Base-by-base conservation (phyloP, 208 protist genomes). In the Crithidia brevicula region DNA sequence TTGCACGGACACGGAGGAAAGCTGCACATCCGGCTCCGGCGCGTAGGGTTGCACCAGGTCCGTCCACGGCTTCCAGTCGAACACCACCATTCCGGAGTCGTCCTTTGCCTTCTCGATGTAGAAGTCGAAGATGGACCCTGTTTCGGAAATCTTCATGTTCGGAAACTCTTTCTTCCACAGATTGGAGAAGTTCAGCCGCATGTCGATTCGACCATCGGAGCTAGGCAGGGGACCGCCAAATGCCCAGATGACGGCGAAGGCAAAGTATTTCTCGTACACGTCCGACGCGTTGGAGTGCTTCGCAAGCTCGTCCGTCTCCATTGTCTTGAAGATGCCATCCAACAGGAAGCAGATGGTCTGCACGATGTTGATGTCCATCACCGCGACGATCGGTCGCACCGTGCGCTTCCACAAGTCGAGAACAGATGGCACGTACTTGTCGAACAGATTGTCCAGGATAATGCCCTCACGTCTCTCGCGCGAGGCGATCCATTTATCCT, bases 181-280 rank as follows among this genome's bases (percentile, higher is more conserved):
- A 63, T 98, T 98, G 30, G 86, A 96, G 76, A 99, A 99, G 78
- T 97, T 98, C 63, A 89, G 56, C 28, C 92, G 85, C 85, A 89
- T 86, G 75, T 98, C 94, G 30, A 98, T 82, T 49, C 83, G 77
- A 40, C 97, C 92, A 74, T 99, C 95, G n/a, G 98, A 97, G 47
- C 89, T 89, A 27, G 93, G 92, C 43, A 99, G 87, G 50, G 95
- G 93, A 30, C 98, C 98, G 65, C 98, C 98, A 81, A 99, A 98
- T 15, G 96, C 97, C 98, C 98, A 99, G 69, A 99, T 91, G 38
- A 94, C 86, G 34, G 97, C 93, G 82, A 99, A 99, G 18, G 98
- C 94, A 83, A 99, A 99, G 79, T 98, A 98, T 59, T 96, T 91
- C 83, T 99, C 98, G 79, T 98, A 98, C 22, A 98, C 80, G 30